phyloP scores from a whole-genome alignment of 192 early-diverging fungal species.

The Dimargaris xerosporica region DNA sequence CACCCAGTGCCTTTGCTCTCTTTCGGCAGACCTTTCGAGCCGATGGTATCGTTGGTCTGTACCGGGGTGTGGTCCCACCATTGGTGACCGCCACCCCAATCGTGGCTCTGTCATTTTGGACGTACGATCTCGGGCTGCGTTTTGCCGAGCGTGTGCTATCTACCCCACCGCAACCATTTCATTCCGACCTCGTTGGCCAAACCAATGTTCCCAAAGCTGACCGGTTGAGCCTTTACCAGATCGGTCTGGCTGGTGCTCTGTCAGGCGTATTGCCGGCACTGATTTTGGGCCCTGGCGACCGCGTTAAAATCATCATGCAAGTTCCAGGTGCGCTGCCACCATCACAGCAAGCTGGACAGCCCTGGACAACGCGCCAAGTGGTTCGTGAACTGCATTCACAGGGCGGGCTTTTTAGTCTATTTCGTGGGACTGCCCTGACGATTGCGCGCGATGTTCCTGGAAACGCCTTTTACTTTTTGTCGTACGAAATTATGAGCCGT shows the following conservation, averaged over 20 bases:
- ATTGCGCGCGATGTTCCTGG: constrained; percentile 5
- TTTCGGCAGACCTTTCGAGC: not conserved
- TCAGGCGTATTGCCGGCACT: constrained; percentile 4
- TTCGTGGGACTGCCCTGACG: constrained; percentile 4
- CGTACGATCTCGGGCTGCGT: constrained; percentile 7
- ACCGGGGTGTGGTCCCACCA: constrained; percentile 14
- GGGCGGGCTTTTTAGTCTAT: constrained; percentile 1
- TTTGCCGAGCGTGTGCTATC: not conserved
- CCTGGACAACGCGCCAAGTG: not conserved
- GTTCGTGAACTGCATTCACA: not conserved
- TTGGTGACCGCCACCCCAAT: constrained; percentile 11
- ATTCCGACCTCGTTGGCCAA: not conserved
- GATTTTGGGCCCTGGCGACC: constrained; percentile 13
- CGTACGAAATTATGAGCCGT: constrained; percentile 4
- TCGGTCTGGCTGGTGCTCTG: constrained; percentile 9
- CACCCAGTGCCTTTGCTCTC: not conserved
- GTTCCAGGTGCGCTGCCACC: constrained; percentile 3
- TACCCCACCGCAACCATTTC: not conserved
- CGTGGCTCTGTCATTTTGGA: constrained; percentile 9
- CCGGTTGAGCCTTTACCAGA: not conserved
- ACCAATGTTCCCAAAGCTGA: not conserved
- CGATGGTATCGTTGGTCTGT: constrained; percentile 12
- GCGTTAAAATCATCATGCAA: constrained; percentile 13
- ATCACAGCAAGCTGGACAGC: not conserved
- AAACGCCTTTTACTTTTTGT: constrained; percentile 1